These are phyloP conservation scores for Lichtheimia ornata DNA, from an alignment of 371 early-diverging fungal genomes.

Conservation along the genomic window DNA sequence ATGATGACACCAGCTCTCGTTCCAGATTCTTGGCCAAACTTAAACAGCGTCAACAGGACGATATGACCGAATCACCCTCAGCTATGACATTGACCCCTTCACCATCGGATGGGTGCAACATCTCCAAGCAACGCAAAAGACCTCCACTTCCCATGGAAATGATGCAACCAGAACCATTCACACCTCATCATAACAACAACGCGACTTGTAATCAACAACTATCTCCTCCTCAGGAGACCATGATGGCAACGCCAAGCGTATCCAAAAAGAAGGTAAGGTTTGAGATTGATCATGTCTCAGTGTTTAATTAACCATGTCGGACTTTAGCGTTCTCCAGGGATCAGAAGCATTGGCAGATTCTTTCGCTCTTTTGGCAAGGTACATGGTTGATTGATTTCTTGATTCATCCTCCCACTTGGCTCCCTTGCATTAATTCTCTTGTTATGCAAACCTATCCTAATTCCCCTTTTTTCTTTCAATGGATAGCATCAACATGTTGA, in stretches of 20 bases:
- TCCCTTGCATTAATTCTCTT: too few species aligned
- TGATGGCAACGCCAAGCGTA: not conserved
- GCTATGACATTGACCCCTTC: too few species aligned
- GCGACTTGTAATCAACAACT: not conserved
- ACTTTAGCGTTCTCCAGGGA: not conserved
- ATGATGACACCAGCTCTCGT: too few species aligned
- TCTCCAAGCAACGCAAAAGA: not conserved
- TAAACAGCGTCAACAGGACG: too few species aligned
- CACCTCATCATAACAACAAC: not conserved
- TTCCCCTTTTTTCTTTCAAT: too few species aligned
- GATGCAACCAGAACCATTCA: constrained; percentile 3
- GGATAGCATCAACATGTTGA: not conserved
- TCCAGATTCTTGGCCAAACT: too few species aligned
- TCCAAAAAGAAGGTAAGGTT: not conserved
- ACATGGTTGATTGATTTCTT: too few species aligned
- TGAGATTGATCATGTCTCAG: not conserved
- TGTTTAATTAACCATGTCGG: not conserved
- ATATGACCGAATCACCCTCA: too few species aligned
- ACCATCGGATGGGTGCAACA: too few species aligned
- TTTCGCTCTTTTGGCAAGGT: not conserved
- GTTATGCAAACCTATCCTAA: too few species aligned
- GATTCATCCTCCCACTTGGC: too few species aligned
- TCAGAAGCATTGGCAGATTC: not conserved
- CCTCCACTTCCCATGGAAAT: not conserved
- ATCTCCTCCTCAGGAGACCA: too few species aligned